A percentile compares a stretch with the other conserved stretches of the same genome.
phyloP scores from a whole-genome alignment of 768 basidiomycete species.

The Suillus sp. region DNA sequence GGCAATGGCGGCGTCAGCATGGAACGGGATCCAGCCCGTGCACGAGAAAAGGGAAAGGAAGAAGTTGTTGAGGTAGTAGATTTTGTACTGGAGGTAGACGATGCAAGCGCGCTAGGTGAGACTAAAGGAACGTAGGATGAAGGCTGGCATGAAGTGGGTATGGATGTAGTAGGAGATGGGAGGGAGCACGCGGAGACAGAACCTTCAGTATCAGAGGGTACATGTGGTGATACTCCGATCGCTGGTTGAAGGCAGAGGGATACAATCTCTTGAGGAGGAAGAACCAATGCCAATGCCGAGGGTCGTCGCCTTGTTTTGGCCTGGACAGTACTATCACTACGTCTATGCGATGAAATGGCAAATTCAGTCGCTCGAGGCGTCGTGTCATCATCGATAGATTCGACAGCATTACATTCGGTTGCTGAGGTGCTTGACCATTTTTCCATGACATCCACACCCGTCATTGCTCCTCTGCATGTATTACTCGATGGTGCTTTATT shows the following conservation, averaged over 20 bases:
- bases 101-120: constrained; percentile 1
- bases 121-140: constrained; percentile 11
- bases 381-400: constrained; percentile 23
- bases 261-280: constrained; percentile 15
- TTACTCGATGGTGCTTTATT: constrained; percentile 11
- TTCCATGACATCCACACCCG: constrained; percentile 9
- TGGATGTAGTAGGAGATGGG: constrained; percentile 21
- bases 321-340: constrained; percentile 9
- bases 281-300: constrained; percentile 18
- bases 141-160: constrained; percentile 1
- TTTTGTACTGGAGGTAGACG: constrained; percentile 14
- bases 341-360: neutral
- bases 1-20: constrained; percentile 28
- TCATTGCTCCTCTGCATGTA: constrained; percentile 1
- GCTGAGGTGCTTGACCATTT: constrained; percentile 12
- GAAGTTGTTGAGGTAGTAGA: constrained; percentile 9
- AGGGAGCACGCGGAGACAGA: constrained; percentile 14
- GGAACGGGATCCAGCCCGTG: constrained; percentile 28
- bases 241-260: constrained; percentile 21
- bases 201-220: constrained; percentile 26
- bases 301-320: constrained; percentile 15
- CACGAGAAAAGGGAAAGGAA: constrained; percentile 24
- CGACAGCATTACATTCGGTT: constrained; percentile 13
- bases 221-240: constrained; percentile 23
- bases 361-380: constrained; percentile 30